Conservation (phyloP, 352 stramenopile genomes). For the Phytophthora tentaculata region DNA sequence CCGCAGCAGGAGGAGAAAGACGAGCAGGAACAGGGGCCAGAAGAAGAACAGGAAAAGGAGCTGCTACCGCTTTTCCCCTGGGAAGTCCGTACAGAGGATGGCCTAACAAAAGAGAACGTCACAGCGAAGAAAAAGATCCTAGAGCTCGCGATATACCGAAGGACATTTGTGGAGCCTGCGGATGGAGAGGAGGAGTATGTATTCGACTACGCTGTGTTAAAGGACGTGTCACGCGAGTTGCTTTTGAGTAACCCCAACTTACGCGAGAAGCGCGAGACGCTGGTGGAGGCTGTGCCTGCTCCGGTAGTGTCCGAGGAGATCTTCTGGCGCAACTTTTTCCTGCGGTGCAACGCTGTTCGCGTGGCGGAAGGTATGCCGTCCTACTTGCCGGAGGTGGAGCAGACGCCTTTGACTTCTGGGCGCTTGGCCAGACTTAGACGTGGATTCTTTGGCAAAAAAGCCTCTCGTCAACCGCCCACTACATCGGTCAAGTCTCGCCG, state of each 20-base stretch:
- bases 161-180: slow-evolving; percentile 66
- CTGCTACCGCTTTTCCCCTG: slow-evolving; percentile 48
- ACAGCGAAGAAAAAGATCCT: slow-evolving; percentile 59
- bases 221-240: slow-evolving; percentile 52
- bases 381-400: slow-evolving; percentile 58
- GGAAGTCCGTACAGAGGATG: slow-evolving; percentile 48
- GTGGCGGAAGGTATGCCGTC: slow-evolving; percentile 42
- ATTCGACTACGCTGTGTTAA: slow-evolving; percentile 63
- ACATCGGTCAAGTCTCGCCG: slow-evolving; percentile 44
- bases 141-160: slow-evolving; percentile 65
- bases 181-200: slow-evolving; percentile 68
- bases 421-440: slow-evolving; percentile 62
- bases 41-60: slow-evolving; percentile 16
- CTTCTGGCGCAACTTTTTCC: slow-evolving; percentile 81
- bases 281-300: slow-evolving; percentile 45
- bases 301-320: slow-evolving; percentile 54
- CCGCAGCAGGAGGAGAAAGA: slow-evolving; percentile 11
- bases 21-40: slow-evolving; percentile 8
- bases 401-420: slow-evolving; percentile 15
- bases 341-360: slow-evolving; percentile 67
- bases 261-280: slow-evolving; percentile 59
- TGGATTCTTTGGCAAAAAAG: slow-evolving; percentile 55
- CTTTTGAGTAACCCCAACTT: slow-evolving; percentile 64
- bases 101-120: slow-evolving; percentile 43
- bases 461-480: slow-evolving; percentile 33